Percentiles rank a stretch among this genome's conserved stretches.
Evolutionary conservation across 192 early-diverging fungal species (phyloP).

Genomic region (Backusella circina): DNA sequence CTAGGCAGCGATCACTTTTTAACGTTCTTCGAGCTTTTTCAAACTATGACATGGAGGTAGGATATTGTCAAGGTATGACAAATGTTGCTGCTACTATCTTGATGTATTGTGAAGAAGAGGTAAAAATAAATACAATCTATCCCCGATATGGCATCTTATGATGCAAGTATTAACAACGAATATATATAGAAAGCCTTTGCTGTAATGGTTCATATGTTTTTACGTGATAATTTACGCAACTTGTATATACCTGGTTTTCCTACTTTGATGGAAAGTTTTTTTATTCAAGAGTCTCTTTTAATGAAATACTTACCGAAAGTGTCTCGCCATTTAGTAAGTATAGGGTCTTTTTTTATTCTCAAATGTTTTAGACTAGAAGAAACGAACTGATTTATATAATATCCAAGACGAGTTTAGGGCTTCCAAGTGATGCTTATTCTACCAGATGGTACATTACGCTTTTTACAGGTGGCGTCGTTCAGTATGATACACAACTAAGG

Average conservation of each 20-base stretch:
- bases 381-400: not conserved
- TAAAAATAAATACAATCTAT: slow-evolving; percentile 15
- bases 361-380: not conserved
- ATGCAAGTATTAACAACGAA: not conserved
- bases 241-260: slow-evolving; percentile 56
- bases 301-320: slow-evolving; percentile 44
- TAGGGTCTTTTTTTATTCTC: not conserved
- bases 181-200: slow-evolving; percentile 47
- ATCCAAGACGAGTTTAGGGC: slow-evolving; percentile 36
- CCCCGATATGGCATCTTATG: not conserved
- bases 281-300: slow-evolving; percentile 49
- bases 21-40: slow-evolving; percentile 78
- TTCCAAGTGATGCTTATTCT: slow-evolving; percentile 45
- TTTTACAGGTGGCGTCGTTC: slow-evolving; percentile 50
- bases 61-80: slow-evolving; percentile 88
- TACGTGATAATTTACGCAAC: slow-evolving; percentile 42
- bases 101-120: slow-evolving; percentile 62
- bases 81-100: slow-evolving; percentile 75
- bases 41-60: slow-evolving; percentile 70
- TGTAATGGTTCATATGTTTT: slow-evolving; percentile 46
- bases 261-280: slow-evolving; percentile 51
- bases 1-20: slow-evolving; percentile 69
- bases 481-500: slow-evolving; percentile 45
- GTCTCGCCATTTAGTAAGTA: slow-evolving; percentile 40
- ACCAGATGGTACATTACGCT: slow-evolving; percentile 62